These are phyloP conservation scores for Botrytis deweyae DNA, from an alignment of 2,329 filamentous ascomycete species.

Conservation along the genomic window DNA sequence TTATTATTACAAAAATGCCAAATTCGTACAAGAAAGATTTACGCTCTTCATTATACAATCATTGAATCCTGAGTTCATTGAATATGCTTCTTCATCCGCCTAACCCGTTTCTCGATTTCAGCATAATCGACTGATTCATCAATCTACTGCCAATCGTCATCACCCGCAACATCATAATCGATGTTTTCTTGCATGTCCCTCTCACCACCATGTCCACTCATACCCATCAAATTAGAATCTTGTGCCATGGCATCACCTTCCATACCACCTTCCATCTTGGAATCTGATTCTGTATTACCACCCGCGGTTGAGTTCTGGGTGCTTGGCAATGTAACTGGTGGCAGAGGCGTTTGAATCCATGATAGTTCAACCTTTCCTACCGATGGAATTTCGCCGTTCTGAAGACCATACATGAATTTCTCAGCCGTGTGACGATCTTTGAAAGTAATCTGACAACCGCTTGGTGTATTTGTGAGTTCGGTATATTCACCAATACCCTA, in stretches of 20 bases:
- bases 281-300: slow-evolving; percentile 14
- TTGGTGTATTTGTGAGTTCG: slow-evolving; percentile 51
- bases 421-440: slow-evolving; percentile 71
- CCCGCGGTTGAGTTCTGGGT: slow-evolving; percentile 7
- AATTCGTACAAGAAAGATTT: neutral
- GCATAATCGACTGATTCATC: neutral
- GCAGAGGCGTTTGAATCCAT: slow-evolving; percentile 52
- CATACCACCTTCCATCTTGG: slow-evolving; percentile 30
- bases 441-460: slow-evolving; percentile 58
- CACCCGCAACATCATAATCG: slow-evolving; percentile 46
- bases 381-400: slow-evolving; percentile 58
- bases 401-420: slow-evolving; percentile 60
- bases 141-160: slow-evolving; percentile 39
- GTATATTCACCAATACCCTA: slow-evolving; percentile 64
- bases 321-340: slow-evolving; percentile 30
- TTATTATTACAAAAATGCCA: slow-evolving; percentile 18
- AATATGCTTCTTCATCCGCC: neutral
- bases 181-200: slow-evolving; percentile 33
- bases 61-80: neutral
- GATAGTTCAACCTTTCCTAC: slow-evolving; percentile 63
- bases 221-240: slow-evolving; percentile 25
- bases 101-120: neutral
- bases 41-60: neutral
- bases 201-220: slow-evolving; percentile 24
- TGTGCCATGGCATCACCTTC: slow-evolving; percentile 39